phyloP scores from a whole-genome alignment of 768 basidiomycete species.

The Lactarius sp. region DNA sequence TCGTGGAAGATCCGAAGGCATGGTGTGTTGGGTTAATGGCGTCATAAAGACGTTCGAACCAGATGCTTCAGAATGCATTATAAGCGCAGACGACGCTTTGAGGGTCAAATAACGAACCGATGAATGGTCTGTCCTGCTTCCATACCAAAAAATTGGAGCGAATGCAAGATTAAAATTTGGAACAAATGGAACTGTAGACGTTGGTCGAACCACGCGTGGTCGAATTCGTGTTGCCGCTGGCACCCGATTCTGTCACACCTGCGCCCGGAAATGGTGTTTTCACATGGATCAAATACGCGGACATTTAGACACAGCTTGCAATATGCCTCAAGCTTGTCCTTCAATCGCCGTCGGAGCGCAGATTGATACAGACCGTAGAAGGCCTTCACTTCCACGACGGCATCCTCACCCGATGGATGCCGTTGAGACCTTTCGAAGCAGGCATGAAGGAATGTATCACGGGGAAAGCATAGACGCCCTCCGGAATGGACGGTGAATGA shows the following conservation, averaged over 20 bases:
- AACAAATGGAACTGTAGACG: constrained; percentile 18
- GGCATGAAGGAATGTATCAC: constrained; percentile 10
- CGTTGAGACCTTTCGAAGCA: neutral
- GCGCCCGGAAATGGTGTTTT: neutral
- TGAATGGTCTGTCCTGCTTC: neutral
- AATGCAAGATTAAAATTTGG: constrained; percentile 12
- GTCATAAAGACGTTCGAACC: constrained; percentile 23
- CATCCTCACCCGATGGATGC: neutral
- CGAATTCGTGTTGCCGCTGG: constrained; percentile 10
- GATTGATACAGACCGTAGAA: constrained; percentile 8
- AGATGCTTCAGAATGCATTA: constrained; percentile 5
- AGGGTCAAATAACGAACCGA: constrained; percentile 1
- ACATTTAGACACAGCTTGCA: constrained; percentile 2
- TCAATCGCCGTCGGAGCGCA: constrained; percentile 9
- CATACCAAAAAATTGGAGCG: neutral
- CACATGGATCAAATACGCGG: constrained; percentile 21
- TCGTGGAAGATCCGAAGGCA: constrained; percentile 13
- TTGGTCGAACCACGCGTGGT: constrained; percentile 14
- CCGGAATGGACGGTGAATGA: constrained; percentile 5
- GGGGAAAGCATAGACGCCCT: constrained; percentile 9
- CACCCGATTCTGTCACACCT: constrained; percentile 13
- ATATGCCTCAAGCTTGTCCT: constrained; percentile 3
- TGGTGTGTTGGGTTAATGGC: constrained; percentile 12
- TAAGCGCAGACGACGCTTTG: neutral
- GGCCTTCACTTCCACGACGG: neutral